Evolutionary conservation across 2,329 filamentous ascomycete genomes (phyloP).

Genomic region (Cadophora malorum): DNA sequence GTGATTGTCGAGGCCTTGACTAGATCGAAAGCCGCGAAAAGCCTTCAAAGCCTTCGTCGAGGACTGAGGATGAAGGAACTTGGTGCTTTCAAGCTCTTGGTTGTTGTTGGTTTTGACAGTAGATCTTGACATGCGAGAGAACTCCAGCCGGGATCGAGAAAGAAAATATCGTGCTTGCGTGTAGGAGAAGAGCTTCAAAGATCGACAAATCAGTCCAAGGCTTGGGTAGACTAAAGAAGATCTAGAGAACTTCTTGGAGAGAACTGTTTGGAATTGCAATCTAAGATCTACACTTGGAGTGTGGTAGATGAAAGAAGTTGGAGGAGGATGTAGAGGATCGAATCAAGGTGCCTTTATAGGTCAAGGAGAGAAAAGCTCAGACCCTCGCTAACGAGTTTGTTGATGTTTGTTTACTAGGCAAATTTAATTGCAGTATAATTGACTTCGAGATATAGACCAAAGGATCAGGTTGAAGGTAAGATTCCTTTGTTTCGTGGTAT

Average conservation of each 20-base stretch:
- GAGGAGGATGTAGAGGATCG: neutral
- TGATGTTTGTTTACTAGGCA: neutral
- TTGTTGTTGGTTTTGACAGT: neutral
- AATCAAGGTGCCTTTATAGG: neutral
- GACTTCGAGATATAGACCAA: neutral
- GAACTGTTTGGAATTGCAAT: neutral
- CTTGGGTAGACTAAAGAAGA: neutral
- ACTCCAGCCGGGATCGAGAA: neutral
- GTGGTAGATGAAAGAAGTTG: no score
- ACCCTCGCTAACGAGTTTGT: slow-evolving; percentile 1
- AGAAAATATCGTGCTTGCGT: neutral
- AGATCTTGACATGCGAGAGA: neutral
- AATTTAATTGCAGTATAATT: neutral
- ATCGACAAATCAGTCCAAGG: neutral
- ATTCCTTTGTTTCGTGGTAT: neutral
- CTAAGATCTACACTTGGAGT: neutral
- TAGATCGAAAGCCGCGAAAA: neutral
- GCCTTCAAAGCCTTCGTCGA: neutral
- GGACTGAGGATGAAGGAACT: neutral
- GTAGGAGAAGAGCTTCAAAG: neutral
- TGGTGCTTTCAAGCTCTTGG: neutral
- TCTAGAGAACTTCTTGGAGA: neutral
- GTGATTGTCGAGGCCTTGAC: neutral
- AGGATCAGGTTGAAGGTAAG: neutral
- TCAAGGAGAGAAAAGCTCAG: neutral